Evolutionary conservation across 2,329 filamentous ascomycete genomes (phyloP).

Genomic region (Trichophyton simii): DNA sequence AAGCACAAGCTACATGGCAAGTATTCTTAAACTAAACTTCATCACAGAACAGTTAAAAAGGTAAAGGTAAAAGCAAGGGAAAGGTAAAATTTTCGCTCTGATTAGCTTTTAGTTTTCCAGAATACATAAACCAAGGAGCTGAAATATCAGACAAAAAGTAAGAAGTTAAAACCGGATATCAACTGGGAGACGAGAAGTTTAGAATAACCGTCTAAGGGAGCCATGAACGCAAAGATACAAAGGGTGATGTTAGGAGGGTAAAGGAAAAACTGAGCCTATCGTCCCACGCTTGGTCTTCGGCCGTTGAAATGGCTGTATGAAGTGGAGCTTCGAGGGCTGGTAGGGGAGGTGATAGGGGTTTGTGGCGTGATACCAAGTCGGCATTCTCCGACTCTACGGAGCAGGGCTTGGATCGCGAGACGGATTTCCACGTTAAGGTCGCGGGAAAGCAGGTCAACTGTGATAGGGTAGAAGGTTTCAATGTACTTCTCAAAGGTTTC

Average conservation of each 20-base stretch:
- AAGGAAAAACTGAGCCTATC: not conserved
- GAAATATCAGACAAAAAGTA: not conserved
- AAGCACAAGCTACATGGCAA: too few relatives aligned
- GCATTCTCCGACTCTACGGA: slow-evolving; percentile 73
- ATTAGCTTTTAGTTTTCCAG: slow-evolving; percentile 3
- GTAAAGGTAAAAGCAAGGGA: not conserved
- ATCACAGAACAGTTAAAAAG: not conserved
- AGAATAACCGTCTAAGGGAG: not conserved
- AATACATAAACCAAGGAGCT: slow-evolving; percentile 3
- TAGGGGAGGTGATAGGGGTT: slow-evolving; percentile 20
- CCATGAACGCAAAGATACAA: not conserved
- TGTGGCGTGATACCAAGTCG: slow-evolving; percentile 36
- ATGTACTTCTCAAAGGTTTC: slow-evolving; percentile 71
- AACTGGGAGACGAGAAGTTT: not conserved
- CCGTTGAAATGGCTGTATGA: slow-evolving; percentile 20
- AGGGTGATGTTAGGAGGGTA: not conserved
- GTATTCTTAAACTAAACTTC: not conserved
- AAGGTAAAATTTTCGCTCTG: not conserved
- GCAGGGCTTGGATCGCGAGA: slow-evolving; percentile 59
- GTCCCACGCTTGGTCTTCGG: not conserved
- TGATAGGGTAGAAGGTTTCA: slow-evolving; percentile 71
- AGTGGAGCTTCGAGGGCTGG: slow-evolving; percentile 25
- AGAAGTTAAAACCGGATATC: not conserved
- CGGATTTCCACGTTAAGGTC: slow-evolving; percentile 73
- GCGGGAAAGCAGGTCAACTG: slow-evolving; percentile 67